Evolutionary conservation across 768 basidiomycete species (phyloP), one percentile per base, ranked within the genome.

Genomic region (Termitomyces sp.): DNA sequence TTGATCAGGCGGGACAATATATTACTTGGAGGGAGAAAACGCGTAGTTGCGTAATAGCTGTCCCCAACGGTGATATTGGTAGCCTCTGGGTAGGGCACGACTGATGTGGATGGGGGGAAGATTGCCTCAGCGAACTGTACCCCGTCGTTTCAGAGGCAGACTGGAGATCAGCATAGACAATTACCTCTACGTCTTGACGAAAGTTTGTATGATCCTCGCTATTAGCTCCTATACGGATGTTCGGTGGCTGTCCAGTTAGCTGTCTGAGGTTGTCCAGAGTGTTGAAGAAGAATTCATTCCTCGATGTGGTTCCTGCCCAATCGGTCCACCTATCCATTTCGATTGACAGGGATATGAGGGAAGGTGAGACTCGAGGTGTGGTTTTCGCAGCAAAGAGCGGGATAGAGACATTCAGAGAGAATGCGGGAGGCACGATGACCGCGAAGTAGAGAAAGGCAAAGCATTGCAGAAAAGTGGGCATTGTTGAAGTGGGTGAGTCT

Each of bases 311-410:
- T 2, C 87, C 86, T 15, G 68, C 69, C 86, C 86, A 89, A 56
- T 87, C 85, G 10, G 74, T 70, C 85, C 85, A 88, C 29, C 82
- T 73, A 60, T 88, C 86, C 64, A 86, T 81, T 63, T 87, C 87
- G 51, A 88, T 79, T 31, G 85, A 88, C 58, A 88, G 79, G 0
- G 83, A 84, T 18, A 88, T 60, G 7, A 86, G 68, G 13, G 79
- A 77, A 9, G 75, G 73, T 7, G 71, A 67, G 1, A 86, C 66
- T 1, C 54, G 53, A 9, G 70, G 63, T 3, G 81, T 73, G 39
- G 45, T 57, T 4, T 61, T 52, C 1, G 79, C 77, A 18, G 73
- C 61, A 10, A 59, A 52, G 36, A 76, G 56, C 9, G 79, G 73
- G 20, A 86, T 62, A 1, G 74, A 58, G 29, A 84, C 72, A 38